Conservation (phyloP, 805 yeast genomes). For the Candida orba region DNA sequence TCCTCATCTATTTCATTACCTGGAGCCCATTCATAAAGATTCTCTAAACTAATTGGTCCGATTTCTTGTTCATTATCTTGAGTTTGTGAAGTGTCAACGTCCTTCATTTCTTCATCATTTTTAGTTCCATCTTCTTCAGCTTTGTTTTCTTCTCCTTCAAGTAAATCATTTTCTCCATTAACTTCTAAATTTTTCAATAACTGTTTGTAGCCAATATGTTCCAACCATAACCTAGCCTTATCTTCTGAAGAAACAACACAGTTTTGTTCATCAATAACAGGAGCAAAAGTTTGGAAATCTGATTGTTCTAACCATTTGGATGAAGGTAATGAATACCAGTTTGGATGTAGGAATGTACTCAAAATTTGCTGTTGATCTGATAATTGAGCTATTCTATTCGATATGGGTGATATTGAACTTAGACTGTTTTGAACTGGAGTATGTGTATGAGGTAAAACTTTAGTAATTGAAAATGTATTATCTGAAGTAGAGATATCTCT, state of each 20-base stretch:
- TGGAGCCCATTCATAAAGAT: constrained; percentile 45
- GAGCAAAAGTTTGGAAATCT: constrained; percentile 53
- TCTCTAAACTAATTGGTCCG: constrained; percentile 28
- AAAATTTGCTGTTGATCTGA: constrained; percentile 34
- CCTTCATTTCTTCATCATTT: not conserved
- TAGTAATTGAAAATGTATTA: constrained; percentile 51
- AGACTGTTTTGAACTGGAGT: constrained; percentile 22
- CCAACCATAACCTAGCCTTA: constrained; percentile 46
- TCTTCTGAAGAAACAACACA: constrained; percentile 45
- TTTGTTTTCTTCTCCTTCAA: constrained; percentile 5
- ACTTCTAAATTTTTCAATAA: constrained; percentile 15
- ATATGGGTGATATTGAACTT: constrained; percentile 23
- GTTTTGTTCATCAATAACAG: constrained; percentile 52
- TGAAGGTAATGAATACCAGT: constrained; percentile 57
- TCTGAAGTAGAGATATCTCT: constrained; percentile 64
- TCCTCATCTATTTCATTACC: constrained; percentile 41
- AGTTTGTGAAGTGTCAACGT: constrained; percentile 2
- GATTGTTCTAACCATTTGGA: constrained; percentile 57
- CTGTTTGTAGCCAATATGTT: constrained; percentile 42
- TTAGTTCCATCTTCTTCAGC: constrained; percentile 8
- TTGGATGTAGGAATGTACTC: constrained; percentile 48
- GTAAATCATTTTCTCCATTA: not conserved
- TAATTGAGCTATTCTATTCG: constrained; percentile 14
- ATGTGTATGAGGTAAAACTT: constrained; percentile 49
- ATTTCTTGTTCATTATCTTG: constrained; percentile 5